Conservation (phyloP, 2,329 filamentous ascomycete genomes). For the Fusarium ramigenum region DNA sequence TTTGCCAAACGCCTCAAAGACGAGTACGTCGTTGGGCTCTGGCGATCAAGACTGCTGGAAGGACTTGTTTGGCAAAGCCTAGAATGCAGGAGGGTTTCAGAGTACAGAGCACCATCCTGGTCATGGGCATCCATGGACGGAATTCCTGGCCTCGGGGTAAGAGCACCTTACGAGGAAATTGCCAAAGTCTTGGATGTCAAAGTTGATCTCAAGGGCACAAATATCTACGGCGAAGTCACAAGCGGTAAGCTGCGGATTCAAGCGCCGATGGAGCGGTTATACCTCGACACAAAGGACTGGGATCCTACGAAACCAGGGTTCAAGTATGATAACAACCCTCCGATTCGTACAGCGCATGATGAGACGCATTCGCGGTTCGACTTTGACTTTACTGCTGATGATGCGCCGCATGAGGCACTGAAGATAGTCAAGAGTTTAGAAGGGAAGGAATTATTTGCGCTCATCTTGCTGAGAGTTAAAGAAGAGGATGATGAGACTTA, state of each 20-base stretch:
- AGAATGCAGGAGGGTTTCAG: rapidly evolving
- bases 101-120: not conserved
- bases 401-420: not conserved
- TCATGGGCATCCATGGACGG: not conserved
- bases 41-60: not conserved
- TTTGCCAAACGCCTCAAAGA: not conserved
- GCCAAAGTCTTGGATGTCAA: not conserved
- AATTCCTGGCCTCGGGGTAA: not conserved
- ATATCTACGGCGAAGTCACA: not conserved
- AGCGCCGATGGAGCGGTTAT: not conserved
- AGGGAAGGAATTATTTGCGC: not conserved
- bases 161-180: rapidly evolving
- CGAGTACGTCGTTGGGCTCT: not conserved
- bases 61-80: not conserved
- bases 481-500: rapidly evolving
- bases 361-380: not conserved
- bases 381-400: not conserved
- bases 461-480: not conserved
- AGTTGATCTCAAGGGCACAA: not conserved
- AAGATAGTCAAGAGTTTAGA: not conserved
- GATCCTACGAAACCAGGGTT: not conserved
- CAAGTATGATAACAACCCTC: rapidly evolving
- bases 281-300: not conserved
- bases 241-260: not conserved
- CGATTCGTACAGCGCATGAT: not conserved